A percentile compares a stretch with the other conserved stretches of the same genome.
Conservation (phyloP, 208 protist genomes). For the Trypanosoma boissoni region DNA sequence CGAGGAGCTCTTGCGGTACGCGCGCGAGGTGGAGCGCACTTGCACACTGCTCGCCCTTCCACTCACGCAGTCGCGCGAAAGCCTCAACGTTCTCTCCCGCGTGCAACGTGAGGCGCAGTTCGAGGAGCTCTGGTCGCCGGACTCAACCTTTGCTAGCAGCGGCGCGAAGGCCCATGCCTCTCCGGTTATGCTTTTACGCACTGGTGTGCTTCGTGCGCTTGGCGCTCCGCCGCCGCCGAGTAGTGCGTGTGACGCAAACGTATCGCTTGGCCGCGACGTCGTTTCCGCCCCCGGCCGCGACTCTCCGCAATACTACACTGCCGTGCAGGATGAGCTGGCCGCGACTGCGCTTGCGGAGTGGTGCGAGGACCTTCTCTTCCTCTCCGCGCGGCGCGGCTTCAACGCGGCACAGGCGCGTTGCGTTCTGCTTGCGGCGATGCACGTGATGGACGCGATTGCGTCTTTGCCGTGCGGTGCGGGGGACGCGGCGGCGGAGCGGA, state of each 20-base stretch:
- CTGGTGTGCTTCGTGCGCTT: conserved; percentile 36
- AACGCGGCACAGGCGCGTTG: conserved; percentile 55
- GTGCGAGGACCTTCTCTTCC: conserved; percentile 66
- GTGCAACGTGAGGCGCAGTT: conserved; percentile 27
- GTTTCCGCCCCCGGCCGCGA: not conserved
- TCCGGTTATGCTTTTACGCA: conserved; percentile 27
- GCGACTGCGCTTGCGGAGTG: conserved; percentile 60
- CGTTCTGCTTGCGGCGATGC: conserved; percentile 56
- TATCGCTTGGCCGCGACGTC: conserved; percentile 11
- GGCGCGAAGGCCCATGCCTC: not conserved
- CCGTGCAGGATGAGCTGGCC: conserved; percentile 36
- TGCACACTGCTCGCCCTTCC: not conserved
- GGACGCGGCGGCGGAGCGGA: conserved; percentile 31
- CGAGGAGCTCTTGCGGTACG: conserved; percentile 41
- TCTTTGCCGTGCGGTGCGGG: conserved; percentile 2
- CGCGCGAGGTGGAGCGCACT: conserved; percentile 11
- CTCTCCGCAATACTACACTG: conserved; percentile 27
- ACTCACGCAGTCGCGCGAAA: conserved; percentile 5
- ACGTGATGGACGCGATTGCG: conserved; percentile 41
- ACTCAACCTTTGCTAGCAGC: not conserved
- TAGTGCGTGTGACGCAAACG: not conserved
- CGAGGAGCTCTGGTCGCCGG: conserved; percentile 29
- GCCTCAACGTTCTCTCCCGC: conserved; percentile 22
- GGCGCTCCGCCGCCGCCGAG: conserved; percentile 25
- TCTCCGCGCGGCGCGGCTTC: conserved; percentile 39